Evolutionary conservation across 2,329 filamentous ascomycete genomes (phyloP), one percentile per base, ranked within the genome.

Genomic region (Albophoma yamanashiensis): DNA sequence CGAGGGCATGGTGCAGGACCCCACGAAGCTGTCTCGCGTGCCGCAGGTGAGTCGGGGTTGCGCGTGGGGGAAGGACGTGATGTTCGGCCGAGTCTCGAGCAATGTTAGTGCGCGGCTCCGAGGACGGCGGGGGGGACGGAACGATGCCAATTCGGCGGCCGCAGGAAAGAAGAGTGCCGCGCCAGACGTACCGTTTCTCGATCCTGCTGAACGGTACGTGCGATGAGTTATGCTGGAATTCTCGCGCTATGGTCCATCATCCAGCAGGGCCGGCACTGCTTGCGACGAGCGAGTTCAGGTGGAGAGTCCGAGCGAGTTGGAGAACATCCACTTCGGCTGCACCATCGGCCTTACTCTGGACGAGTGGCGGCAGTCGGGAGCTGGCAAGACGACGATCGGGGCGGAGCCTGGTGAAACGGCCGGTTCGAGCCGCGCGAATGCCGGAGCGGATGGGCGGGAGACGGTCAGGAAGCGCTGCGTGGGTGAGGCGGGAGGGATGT

Each of bases 1-100:
- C 67, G 70, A 67, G 65, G 71, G 69, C 72, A 74, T 74, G 60
- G 62, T 71, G 65, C 68, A 55, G 50, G 42, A 45, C 56, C 56
- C 43, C 11, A 52, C 31, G 57, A 27, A 39, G 25, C 40, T 22
- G 45, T 47, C 36, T 52, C 45, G 43, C 27, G 17, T 14, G 20
- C 57, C 36, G 31, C 17, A 36, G 20, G 57, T 14, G 31, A n/a
- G 22, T 45, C 31, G 43, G n/a, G 6, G 25, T 17, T 14, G 52
- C 45, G 58, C 55, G 55, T 11, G 25, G 15, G 39, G 17, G 55
- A 31, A 38, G 55, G 38, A n/a, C n/a, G 20, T 25, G 40, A 20
- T 15, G 38, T 34, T 14, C 55, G 25, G 39, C 55, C 25, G 39
- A 31, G 55, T 56, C 39, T 43, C 38, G 22, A 57, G 38, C 22